A percentile compares a stretch with the other conserved stretches of the same genome.
Evolutionary conservation across 2,329 filamentous ascomycete genomes (phyloP).

Genomic region (Pyrenochaeta sp.): DNA sequence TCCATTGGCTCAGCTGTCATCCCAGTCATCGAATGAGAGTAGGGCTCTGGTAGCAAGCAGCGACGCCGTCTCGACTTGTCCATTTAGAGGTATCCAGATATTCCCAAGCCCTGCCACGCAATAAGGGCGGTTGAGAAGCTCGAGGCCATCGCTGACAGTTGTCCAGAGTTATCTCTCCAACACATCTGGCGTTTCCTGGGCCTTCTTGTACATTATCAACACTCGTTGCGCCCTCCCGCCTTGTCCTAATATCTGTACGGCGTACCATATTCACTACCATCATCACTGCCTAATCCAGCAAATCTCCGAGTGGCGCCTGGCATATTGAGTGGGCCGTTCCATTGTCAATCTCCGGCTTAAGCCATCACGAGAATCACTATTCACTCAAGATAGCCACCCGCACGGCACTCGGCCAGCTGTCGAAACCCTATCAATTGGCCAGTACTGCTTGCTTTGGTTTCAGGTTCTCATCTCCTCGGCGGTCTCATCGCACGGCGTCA

Average conservation of each 20-base stretch:
- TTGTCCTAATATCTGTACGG: constrained; percentile 16
- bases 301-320: constrained; percentile 39
- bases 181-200: constrained; percentile 23
- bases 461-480: constrained; percentile 38
- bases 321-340: constrained; percentile 13
- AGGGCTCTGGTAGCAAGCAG: constrained; percentile 30
- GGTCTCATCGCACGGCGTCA: constrained; percentile 28
- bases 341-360: constrained; percentile 27
- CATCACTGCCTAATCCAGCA: constrained; percentile 39
- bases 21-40: constrained; percentile 45
- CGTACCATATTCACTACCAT: constrained; percentile 32
- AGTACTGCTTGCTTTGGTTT: constrained; percentile 31
- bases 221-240: constrained; percentile 3
- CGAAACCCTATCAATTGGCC: constrained; percentile 46
- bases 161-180: constrained; percentile 29
- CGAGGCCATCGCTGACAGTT: constrained; percentile 35
- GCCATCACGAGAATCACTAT: constrained; percentile 44
- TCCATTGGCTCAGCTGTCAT: constrained; percentile 42
- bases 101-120: constrained; percentile 34
- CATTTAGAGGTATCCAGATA: constrained; percentile 41
- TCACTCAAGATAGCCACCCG: constrained; percentile 40
- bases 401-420: constrained; percentile 27
- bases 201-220: constrained; percentile 35
- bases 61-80: constrained; percentile 40
- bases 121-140: constrained; percentile 19